A percentile compares a stretch with the other conserved stretches of the same genome.
Evolutionary conservation across 257 asterid species (phyloP).

Genomic region (Nicotiana obtusifolia): DNA sequence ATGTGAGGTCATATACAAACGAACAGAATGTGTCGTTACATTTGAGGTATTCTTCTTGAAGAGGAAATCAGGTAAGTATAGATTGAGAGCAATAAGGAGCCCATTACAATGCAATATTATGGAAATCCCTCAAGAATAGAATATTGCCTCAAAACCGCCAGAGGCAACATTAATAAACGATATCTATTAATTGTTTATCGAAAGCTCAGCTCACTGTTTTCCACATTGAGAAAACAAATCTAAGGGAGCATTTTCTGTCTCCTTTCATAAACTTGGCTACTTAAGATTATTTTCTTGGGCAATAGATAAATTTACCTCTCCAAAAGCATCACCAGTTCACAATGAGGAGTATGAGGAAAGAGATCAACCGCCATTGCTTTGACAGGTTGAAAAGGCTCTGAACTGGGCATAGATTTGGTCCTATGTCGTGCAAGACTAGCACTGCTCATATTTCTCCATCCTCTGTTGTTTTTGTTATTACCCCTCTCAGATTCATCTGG

Average conservation of each 20-base stretch:
- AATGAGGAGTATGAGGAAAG: slow-evolving; percentile 91
- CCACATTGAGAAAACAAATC: neutral
- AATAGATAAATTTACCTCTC: slow-evolving; percentile 57
- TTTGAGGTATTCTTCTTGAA: neutral
- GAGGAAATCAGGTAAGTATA: neutral
- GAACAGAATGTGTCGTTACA: too few relatives aligned
- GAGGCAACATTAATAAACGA: neutral
- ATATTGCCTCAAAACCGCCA: neutral
- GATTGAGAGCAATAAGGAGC: neutral
- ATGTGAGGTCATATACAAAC: neutral
- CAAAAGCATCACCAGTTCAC: slow-evolving; percentile 92
- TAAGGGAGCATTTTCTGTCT: neutral
- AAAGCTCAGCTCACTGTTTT: neutral
- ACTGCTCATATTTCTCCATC: slow-evolving; percentile 82
- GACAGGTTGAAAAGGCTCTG: slow-evolving; percentile 86
- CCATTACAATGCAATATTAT: neutral
- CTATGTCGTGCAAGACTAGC: slow-evolving; percentile 93
- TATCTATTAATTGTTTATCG: neutral
- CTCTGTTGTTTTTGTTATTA: slow-evolving; percentile 56
- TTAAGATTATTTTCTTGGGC: neutral
- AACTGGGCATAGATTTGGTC: slow-evolving; percentile 85
- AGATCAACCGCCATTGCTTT: slow-evolving; percentile 95
- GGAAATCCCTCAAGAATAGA: neutral
- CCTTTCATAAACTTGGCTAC: neutral
- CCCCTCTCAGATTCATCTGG: slow-evolving; percentile 51